phyloP scores from a whole-genome alignment of 345 rosid genomes.

The Theobroma cacao region DNA sequence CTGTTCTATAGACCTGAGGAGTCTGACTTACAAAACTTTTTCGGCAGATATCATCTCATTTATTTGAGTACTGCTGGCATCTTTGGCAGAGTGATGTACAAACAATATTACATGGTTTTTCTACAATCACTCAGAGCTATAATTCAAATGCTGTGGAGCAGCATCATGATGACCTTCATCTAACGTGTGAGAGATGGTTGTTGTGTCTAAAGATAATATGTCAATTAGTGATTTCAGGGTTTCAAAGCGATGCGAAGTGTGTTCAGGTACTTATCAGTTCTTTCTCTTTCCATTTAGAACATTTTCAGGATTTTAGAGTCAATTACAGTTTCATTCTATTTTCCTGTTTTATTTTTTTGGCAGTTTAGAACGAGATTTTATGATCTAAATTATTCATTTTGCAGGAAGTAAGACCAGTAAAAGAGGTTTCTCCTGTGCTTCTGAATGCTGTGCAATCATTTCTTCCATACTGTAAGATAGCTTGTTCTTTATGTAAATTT shows the following conservation, averaged over 20 bases:
- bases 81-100: conserved; percentile 97
- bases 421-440: conserved; percentile 82
- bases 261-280: conserved; percentile 54
- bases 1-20: background rate
- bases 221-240: conserved; percentile 80
- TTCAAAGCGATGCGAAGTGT: conserved; percentile 79
- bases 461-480: conserved; percentile 83
- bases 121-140: conserved; percentile 54
- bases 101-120: conserved; percentile 72
- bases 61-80: conserved; percentile 84
- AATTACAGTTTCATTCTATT: background rate
- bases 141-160: conserved; percentile 50
- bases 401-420: conserved; percentile 84
- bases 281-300: background rate
- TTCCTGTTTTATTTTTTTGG: background rate
- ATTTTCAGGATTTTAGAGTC: background rate
- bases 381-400: conserved; percentile 16
- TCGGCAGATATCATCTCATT: conserved; percentile 86
- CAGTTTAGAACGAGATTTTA: conserved; percentile 2
- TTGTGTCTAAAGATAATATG: conserved; percentile 85
- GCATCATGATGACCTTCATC: conserved; percentile 75
- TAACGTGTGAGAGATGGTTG: conserved; percentile 93
- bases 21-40: conserved; percentile 18
- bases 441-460: conserved; percentile 76
- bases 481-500: background rate